Conservation (phyloP, 495 filamentous ascomycete species). For the Aspergillus incahuasiensis region DNA sequence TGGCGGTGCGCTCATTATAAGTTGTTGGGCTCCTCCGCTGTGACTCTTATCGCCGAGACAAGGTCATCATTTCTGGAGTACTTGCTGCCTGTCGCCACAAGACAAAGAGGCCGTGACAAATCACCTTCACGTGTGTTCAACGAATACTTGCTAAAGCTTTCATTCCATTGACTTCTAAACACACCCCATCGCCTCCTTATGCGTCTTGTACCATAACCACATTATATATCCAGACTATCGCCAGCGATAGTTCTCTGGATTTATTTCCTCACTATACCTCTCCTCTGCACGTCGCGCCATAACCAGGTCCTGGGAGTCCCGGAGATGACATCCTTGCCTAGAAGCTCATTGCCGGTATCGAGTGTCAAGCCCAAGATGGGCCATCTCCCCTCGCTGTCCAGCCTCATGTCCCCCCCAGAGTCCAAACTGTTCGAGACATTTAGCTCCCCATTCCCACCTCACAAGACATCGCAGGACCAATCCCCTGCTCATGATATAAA, state of each 20-base stretch:
- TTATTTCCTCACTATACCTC: not conserved
- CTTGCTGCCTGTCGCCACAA: conserved; percentile 30
- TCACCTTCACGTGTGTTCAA: conserved; percentile 32
- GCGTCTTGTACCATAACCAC: not conserved
- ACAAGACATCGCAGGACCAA: conserved; percentile 26
- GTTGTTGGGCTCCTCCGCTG: conserved; percentile 8
- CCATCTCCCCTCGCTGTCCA: conserved; percentile 50
- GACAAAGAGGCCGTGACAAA: conserved; percentile 41
- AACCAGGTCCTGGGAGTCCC: not conserved
- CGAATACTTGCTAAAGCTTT: conserved; percentile 26
- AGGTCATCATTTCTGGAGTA: conserved; percentile 4
- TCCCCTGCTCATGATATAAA: conserved; percentile 40
- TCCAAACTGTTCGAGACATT: conserved; percentile 59
- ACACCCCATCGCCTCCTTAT: conserved; percentile 21
- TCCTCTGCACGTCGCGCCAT: not conserved
- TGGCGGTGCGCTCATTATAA: conserved; percentile 2
- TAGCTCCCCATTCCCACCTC: conserved; percentile 34
- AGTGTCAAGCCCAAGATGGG: conserved; percentile 39
- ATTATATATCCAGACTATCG: conserved; percentile 5
- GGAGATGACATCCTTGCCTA: conserved; percentile 28
- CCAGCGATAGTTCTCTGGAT: conserved; percentile 1
- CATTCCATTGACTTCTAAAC: conserved; percentile 40
- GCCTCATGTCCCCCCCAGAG: conserved; percentile 74
- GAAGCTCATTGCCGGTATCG: conserved; percentile 20
- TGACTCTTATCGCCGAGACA: conserved; percentile 23